Conservation (phyloP, 2,329 filamentous ascomycete species). For the Aphanoascus verrucosus region DNA sequence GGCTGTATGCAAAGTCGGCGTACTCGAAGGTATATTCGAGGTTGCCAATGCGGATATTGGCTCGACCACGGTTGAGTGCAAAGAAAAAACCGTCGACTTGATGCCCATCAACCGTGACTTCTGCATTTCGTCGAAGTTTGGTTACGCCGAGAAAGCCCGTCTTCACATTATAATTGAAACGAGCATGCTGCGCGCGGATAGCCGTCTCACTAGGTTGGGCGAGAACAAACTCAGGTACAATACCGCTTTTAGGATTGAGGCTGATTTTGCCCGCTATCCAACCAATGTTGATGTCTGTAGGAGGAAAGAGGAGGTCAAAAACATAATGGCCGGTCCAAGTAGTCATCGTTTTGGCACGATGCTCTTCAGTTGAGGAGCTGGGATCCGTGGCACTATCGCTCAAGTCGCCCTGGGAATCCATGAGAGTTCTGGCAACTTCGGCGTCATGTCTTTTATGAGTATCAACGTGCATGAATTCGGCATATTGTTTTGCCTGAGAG, state of each 20-base stretch:
- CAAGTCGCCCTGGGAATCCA: not conserved
- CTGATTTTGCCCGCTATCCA: not conserved
- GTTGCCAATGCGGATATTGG: not conserved
- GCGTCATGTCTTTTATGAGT: not conserved
- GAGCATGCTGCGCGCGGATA: not conserved
- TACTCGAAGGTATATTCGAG: constrained; percentile 1
- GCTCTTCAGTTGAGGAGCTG: not conserved
- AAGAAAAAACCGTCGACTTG: too few species aligned
- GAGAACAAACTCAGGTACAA: not conserved
- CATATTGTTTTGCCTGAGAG: not conserved
- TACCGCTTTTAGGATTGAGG: not conserved
- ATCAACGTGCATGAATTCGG: not conserved
- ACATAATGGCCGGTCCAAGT: not conserved
- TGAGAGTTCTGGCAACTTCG: not conserved
- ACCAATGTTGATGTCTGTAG: not conserved
- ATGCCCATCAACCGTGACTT: not conserved
- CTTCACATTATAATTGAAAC: not conserved
- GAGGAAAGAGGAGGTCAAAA: not conserved
- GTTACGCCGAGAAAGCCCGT: not conserved
- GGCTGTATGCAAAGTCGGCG: not conserved
- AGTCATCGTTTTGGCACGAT: not conserved
- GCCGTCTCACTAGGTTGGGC: not conserved
- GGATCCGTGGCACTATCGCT: not conserved
- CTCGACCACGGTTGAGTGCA: not conserved
- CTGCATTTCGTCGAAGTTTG: not conserved